Evolutionary conservation across 352 stramenopile genomes (phyloP).

Genomic region (Halophytophthora batemanensis): DNA sequence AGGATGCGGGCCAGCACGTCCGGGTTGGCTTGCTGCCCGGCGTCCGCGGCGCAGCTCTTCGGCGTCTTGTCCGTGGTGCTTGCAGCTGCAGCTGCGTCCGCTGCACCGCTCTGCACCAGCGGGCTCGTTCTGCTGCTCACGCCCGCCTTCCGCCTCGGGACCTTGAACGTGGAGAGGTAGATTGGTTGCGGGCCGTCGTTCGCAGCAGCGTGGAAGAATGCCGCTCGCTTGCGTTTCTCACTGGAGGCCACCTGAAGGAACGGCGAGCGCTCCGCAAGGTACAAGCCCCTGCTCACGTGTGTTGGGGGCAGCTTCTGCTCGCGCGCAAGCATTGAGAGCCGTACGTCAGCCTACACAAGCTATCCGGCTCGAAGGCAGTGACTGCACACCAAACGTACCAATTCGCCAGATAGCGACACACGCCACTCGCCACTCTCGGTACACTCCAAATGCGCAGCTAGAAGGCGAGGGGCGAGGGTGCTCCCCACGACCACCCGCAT

Average conservation of each 20-base stretch:
- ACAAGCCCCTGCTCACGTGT: slow-evolving; percentile 48
- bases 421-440: slow-evolving; percentile 29
- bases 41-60: slow-evolving; percentile 5
- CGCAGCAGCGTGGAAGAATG: slow-evolving; percentile 41
- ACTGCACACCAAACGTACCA: slow-evolving; percentile 23
- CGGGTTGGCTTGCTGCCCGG: not conserved
- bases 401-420: slow-evolving; percentile 29
- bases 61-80: slow-evolving; percentile 6
- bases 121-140: not conserved
- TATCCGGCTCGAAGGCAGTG: not conserved
- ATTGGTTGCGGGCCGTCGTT: slow-evolving; percentile 29
- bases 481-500: slow-evolving; percentile 42
- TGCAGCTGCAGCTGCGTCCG: slow-evolving; percentile 2
- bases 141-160: slow-evolving; percentile 24
- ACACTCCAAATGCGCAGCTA: slow-evolving; percentile 33
- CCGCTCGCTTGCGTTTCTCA: slow-evolving; percentile 40
- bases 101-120: too few species aligned
- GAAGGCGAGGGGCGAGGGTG: slow-evolving; percentile 32
- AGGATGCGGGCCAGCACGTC: slow-evolving; percentile 23
- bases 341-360: too few species aligned
- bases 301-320: slow-evolving; percentile 36
- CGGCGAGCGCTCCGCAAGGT: slow-evolving; percentile 33
- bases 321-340: not conserved
- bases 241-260: slow-evolving; percentile 54
- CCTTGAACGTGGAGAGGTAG: slow-evolving; percentile 48